Conservation (phyloP, 2,329 filamentous ascomycete genomes). For the Aspergillus quadricinctus region DNA sequence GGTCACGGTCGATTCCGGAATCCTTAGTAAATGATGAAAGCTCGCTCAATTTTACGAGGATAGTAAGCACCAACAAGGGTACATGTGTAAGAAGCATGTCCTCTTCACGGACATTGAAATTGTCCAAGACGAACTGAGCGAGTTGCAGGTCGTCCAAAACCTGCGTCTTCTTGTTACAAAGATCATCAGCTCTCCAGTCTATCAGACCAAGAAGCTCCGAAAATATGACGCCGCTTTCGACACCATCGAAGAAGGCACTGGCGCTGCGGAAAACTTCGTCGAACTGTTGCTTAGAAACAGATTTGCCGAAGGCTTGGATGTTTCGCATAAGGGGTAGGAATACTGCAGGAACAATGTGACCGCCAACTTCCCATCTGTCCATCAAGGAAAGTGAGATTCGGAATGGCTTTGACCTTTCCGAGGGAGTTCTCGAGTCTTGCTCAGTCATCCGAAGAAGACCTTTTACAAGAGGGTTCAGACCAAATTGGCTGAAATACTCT, state of each 20-base stretch:
- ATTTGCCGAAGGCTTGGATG: conserved; percentile 67
- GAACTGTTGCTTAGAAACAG: conserved; percentile 66
- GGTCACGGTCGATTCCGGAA: conserved; percentile 10
- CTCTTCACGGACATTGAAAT: conserved; percentile 93
- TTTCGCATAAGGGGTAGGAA: conserved; percentile 83
- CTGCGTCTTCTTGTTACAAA: conserved; percentile 47
- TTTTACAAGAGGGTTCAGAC: conserved; percentile 67
- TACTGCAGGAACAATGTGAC: conserved; percentile 78
- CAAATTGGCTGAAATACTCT: conserved; percentile 78
- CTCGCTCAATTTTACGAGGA: conserved; percentile 48
- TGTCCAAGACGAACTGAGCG: conserved; percentile 73
- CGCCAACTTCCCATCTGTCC: conserved; percentile 97
- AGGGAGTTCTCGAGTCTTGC: conserved; percentile 48
- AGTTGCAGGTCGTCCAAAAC: conserved; percentile 62
- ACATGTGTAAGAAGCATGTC: conserved; percentile 90
- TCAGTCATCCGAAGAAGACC: conserved; percentile 75
- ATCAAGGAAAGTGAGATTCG: conserved; percentile 91
- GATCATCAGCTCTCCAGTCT: conserved; percentile 47
- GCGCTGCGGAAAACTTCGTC: conserved; percentile 87
- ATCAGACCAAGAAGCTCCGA: conserved; percentile 71
- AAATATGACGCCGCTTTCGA: conserved; percentile 92
- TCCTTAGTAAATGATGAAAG: conserved; percentile 17
- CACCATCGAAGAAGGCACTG: conserved; percentile 94
- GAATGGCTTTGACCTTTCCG: conserved; percentile 77
- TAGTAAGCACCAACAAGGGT: conserved; percentile 67